These are phyloP conservation scores for Royoungia palumana DNA, from an alignment of 768 basidiomycete species.

Conservation along the genomic window DNA sequence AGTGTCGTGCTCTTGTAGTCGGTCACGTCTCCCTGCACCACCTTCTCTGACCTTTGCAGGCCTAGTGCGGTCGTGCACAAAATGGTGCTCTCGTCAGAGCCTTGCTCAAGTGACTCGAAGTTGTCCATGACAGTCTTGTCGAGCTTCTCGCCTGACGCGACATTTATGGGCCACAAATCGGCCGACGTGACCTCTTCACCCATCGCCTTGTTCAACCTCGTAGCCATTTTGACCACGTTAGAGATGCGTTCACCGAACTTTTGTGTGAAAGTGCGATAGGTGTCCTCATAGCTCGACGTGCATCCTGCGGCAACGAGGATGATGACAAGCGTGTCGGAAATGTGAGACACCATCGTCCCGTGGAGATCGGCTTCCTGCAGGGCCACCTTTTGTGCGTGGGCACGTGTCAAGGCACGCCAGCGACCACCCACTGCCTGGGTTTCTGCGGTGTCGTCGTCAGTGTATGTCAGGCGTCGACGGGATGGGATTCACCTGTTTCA, in stretches of 20 bases:
- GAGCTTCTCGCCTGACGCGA: constrained; percentile 41
- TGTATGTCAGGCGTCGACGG: background rate
- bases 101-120: constrained; percentile 27
- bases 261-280: constrained; percentile 30
- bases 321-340: constrained; percentile 42
- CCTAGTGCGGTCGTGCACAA: constrained; percentile 60
- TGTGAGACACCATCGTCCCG: constrained; percentile 40
- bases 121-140: constrained; percentile 45
- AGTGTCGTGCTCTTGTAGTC: constrained; percentile 49
- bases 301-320: constrained; percentile 42
- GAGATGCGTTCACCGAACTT: constrained; percentile 35
- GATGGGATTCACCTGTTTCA: constrained; percentile 36
- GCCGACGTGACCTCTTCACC: constrained; percentile 57
- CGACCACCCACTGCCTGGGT: constrained; percentile 50
- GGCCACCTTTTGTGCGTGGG: constrained; percentile 37
- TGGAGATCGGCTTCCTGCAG: constrained; percentile 33
- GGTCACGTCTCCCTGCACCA: constrained; percentile 36
- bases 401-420: constrained; percentile 54
- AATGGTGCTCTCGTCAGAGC: constrained; percentile 27
- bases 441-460: constrained; percentile 32
- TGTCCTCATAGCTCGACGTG: constrained; percentile 31
- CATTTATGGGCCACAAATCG: constrained; percentile 51
- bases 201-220: constrained; percentile 42
- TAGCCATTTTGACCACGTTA: constrained; percentile 33
- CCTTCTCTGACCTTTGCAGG: constrained; percentile 38